Evolutionary conservation across 768 basidiomycete genomes (phyloP), one percentile per base, ranked within the genome.

Genomic region (Gelatoporia subvermispora): DNA sequence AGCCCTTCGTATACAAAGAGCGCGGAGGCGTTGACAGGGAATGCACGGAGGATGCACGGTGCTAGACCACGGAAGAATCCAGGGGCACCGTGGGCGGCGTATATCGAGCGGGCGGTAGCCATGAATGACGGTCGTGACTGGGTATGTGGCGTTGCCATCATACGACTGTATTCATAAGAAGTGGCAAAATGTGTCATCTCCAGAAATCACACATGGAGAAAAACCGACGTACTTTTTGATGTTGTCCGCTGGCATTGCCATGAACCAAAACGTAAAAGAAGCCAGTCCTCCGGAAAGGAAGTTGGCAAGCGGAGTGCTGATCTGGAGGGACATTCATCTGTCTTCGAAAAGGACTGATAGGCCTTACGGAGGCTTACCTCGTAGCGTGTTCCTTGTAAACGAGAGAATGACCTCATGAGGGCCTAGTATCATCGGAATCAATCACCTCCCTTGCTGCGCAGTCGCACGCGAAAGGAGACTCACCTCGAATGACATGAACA

Each of bases 1-100:
- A 82, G 72, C 35, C 79, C 83, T 67, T 89, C 87, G 64, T 86
- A 91, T 2, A 88, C 87, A 56, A 85, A 86, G 41, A 85, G 72
- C 0, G 87, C 88, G 41, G 79, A 84, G 1, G 87, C 86, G 62
- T 91, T 91, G 1, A 81, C 77, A 13, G 88, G 88, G 65, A 89
- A 85, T 17, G 88, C 85, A 51, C 87, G 73, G 50, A 89, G 65
- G 21, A 87, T 67, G 48, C 78, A 79, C 28, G 86, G 85, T 10
- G 75, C 77, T 22, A 88, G 68, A 1, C 87, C 88, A 54, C 85
- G 75, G 65, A 74, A 79, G 59, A 79, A 84, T 25, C 83, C 82
- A 36, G 67, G 52, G 35, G 73, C 47, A 7, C 84, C 84, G 43
- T 81, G 74, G 21, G 68, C 69, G 25, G 66, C 51, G 59, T 78